phyloP scores from a whole-genome alignment of 2,329 filamentous ascomycete genomes.

The Diaporthe vaccinii region DNA sequence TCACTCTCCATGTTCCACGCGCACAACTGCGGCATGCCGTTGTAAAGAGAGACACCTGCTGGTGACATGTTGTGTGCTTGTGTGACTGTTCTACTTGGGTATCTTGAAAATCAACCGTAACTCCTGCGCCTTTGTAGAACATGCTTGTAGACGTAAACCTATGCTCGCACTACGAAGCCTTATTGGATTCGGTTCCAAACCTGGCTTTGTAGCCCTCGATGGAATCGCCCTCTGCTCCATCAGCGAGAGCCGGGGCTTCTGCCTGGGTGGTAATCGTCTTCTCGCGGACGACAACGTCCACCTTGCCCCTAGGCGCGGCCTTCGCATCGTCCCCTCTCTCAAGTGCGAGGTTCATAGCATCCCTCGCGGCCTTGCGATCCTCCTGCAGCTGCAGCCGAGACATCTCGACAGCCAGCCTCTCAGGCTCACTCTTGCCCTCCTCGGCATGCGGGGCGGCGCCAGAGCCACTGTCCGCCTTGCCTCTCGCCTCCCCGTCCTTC shows the following conservation, averaged over 20 bases:
- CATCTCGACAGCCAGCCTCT: constrained; percentile 52
- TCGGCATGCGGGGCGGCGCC: not conserved
- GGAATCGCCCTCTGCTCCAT: constrained; percentile 51
- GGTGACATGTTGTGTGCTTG: constrained; percentile 14
- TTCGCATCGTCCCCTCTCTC: constrained; percentile 59
- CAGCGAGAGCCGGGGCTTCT: constrained; percentile 53
- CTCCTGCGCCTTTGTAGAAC: constrained; percentile 29
- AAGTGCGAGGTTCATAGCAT: constrained; percentile 61
- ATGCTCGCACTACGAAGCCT: not conserved
- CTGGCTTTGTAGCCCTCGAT: constrained; percentile 66
- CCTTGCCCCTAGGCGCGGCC: constrained; percentile 48
- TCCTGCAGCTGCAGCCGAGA: constrained; percentile 60
- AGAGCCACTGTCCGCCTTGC: not conserved
- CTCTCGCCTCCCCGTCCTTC: constrained; percentile 54
- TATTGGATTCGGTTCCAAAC: constrained; percentile 47
- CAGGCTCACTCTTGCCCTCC: constrained; percentile 38
- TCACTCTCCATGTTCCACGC: not conserved
- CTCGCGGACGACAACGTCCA: constrained; percentile 66
- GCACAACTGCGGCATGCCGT: constrained; percentile 2
- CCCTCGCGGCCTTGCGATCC: constrained; percentile 55
- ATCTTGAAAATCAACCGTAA: constrained; percentile 38
- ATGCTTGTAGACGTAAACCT: constrained; percentile 11
- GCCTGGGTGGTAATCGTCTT: constrained; percentile 59
- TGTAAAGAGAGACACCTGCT: constrained; percentile 10
- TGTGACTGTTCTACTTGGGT: constrained; percentile 30